These are phyloP conservation scores for Cornus suecica DNA, from an alignment of 148 eudicot genomes.

Conservation along the genomic window DNA sequence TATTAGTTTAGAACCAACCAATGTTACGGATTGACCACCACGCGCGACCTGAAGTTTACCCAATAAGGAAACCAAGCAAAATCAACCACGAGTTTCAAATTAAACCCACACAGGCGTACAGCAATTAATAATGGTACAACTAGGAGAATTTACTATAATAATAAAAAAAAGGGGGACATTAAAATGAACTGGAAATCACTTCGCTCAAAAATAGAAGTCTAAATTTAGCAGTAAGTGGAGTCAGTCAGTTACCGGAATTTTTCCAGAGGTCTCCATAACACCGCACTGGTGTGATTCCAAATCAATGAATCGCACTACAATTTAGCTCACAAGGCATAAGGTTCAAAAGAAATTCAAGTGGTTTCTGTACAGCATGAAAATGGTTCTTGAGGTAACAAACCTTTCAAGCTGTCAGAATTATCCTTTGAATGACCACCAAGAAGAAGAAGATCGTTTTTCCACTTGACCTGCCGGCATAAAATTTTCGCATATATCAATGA, in stretches of 20 bases:
- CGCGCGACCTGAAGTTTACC: conserved; percentile 65
- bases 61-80: conserved; percentile 6
- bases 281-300: conserved; percentile 56
- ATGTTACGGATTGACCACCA: conserved; percentile 72
- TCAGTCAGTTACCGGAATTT: conserved; percentile 64
- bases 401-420: conserved; percentile 46
- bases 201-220: neutral
- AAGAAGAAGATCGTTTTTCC: conserved; percentile 64
- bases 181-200: neutral
- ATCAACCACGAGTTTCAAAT: neutral
- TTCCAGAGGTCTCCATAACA: conserved; percentile 70
- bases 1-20: conserved; percentile 77
- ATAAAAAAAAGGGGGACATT: neutral
- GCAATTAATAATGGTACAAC: neutral
- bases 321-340: conserved; percentile 3
- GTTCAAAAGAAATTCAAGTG: conserved; percentile 11
- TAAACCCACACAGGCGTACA: neutral
- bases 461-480: conserved; percentile 51
- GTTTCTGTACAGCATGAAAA: neutral
- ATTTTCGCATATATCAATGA: neutral
- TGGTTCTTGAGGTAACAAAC: conserved; percentile 28
- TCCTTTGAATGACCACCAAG: conserved; percentile 67
- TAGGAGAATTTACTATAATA: neutral
- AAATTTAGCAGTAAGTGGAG: neutral
- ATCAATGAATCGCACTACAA: conserved; percentile 70